phyloP scores from a whole-genome alignment of 768 basidiomycete species.

The Lactifluus echinatus region DNA sequence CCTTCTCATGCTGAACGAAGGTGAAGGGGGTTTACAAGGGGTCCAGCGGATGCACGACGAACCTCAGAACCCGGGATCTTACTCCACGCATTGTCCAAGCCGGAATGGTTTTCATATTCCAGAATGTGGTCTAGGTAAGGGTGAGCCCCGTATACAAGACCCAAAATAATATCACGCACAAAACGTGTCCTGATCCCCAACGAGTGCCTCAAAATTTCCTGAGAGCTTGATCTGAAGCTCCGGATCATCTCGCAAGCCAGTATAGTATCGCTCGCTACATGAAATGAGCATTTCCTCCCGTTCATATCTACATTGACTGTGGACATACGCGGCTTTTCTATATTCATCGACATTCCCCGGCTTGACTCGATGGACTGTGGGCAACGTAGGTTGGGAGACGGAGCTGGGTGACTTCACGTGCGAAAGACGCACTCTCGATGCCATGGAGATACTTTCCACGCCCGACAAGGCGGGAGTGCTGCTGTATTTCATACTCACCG shows the following conservation, averaged over 20 bases:
- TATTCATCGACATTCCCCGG: constrained; percentile 78
- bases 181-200: constrained; percentile 88
- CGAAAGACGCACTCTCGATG: constrained; percentile 59
- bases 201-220: constrained; percentile 86
- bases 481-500: constrained; percentile 64
- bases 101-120: constrained; percentile 90
- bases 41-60: constrained; percentile 20
- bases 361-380: constrained; percentile 74
- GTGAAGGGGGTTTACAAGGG: neutral
- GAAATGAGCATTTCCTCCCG: constrained; percentile 9
- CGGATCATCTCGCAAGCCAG: constrained; percentile 64
- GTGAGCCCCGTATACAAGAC: constrained; percentile 1
- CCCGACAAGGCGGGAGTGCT: constrained; percentile 84
- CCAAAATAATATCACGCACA: constrained; percentile 31
- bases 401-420: neutral
- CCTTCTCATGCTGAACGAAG: constrained; percentile 45
- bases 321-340: constrained; percentile 74
- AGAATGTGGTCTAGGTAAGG: constrained; percentile 51
- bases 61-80: constrained; percentile 63
- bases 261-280: constrained; percentile 73
- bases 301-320: neutral
- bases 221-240: constrained; percentile 78
- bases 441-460: constrained; percentile 92
- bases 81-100: constrained; percentile 69
- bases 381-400: constrained; percentile 6